Conservation (phyloP, 352 stramenopile genomes). For the Phytophthora syringae region DNA sequence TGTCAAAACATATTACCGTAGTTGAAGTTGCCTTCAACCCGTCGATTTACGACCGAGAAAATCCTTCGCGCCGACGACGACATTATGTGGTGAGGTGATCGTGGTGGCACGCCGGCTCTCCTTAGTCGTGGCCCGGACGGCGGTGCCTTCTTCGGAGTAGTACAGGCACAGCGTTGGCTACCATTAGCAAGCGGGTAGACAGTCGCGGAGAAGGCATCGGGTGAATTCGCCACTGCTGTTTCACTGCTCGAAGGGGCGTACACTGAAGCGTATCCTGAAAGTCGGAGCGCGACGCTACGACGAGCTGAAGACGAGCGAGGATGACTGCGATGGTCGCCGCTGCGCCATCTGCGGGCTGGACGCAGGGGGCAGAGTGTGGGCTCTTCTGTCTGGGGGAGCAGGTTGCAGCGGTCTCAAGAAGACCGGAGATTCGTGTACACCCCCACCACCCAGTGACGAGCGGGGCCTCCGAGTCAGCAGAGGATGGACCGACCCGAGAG, state of each 20-base stretch:
- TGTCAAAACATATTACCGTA: too few species aligned
- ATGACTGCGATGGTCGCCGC: constrained; percentile 15
- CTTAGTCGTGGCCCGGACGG: not conserved
- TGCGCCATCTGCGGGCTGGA: not conserved
- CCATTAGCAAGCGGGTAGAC: too few species aligned
- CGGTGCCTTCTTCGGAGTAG: not conserved
- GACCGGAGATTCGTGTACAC: constrained; percentile 29
- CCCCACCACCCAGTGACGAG: constrained; percentile 34
- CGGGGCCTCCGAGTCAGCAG: not conserved
- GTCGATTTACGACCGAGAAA: constrained; percentile 7
- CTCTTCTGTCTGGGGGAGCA: not conserved
- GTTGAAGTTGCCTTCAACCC: constrained; percentile 37
- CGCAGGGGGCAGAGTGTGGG: not conserved
- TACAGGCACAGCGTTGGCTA: not conserved
- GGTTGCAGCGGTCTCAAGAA: constrained; percentile 33
- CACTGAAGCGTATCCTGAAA: not conserved
- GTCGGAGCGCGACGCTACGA: constrained; percentile 18
- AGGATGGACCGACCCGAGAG: constrained; percentile 14
- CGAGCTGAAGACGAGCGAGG: constrained; percentile 7
- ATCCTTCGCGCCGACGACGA: constrained; percentile 18
- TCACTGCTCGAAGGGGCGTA: too few species aligned
- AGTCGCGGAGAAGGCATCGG: too few species aligned
- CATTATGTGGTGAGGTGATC: constrained; percentile 13
- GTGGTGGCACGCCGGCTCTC: constrained; percentile 17
- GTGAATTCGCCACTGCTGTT: too few species aligned